These are phyloP conservation scores for Diplodia sapinea DNA, from an alignment of 2,329 filamentous ascomycete species.

Conservation along the genomic window DNA sequence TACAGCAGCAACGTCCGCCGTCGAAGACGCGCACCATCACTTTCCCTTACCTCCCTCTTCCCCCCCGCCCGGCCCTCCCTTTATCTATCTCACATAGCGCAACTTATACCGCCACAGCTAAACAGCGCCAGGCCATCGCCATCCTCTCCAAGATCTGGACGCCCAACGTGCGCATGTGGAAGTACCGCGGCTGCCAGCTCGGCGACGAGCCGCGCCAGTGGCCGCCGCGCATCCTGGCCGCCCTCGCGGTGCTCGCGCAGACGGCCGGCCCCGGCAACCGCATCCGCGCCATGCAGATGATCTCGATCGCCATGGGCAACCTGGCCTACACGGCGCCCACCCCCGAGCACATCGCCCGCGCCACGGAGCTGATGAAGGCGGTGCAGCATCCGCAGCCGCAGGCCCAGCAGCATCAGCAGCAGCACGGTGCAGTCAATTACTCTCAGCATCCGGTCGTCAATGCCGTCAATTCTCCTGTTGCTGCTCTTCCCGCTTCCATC, in stretches of 20 bases:
- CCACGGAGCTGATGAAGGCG: neutral
- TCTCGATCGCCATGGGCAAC: neutral
- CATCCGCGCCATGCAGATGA: conserved; percentile 5
- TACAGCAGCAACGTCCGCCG: too few relatives aligned
- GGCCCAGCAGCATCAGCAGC: too few relatives aligned
- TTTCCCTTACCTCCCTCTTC: too few relatives aligned
- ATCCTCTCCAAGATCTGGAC: neutral
- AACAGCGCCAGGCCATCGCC: neutral
- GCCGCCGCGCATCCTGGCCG: neutral
- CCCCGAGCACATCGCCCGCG: neutral
- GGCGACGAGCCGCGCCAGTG: neutral
- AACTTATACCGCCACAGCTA: too few relatives aligned
- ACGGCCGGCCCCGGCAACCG: neutral
- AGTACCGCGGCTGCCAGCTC: neutral
- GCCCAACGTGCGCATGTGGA: neutral
- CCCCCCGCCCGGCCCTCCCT: too few relatives aligned
- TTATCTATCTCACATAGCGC: too few relatives aligned
- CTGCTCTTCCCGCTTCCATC: too few relatives aligned
- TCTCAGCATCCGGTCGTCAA: too few relatives aligned
- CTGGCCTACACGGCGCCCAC: neutral
- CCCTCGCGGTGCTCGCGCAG: neutral
- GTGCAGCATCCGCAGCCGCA: too few relatives aligned
- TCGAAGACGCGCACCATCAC: too few relatives aligned
- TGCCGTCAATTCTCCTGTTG: too few relatives aligned
- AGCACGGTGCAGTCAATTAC: too few relatives aligned